Base-by-base conservation (phyloP, 2,329 filamentous ascomycete genomes). In the Didymella segeticola region DNA sequence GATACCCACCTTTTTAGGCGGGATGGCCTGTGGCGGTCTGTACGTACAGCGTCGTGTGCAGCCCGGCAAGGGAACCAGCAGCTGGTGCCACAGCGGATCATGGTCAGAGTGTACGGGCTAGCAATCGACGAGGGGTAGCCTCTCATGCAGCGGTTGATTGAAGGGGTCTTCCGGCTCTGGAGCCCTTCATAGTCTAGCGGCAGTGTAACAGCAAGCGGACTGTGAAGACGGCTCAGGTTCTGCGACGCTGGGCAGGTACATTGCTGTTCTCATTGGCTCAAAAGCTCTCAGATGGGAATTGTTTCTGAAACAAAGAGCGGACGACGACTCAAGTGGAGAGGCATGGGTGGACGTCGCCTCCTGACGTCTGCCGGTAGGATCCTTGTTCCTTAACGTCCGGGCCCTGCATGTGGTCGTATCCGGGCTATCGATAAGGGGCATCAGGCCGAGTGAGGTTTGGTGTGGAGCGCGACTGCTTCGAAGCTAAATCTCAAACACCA, bases 231-330 rank as follows among this genome's bases (percentile, higher is more conserved):
- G 53, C 36, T 56, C 38, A 52, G 47, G 51, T 46, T 45, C 37
- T 56, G 53, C 47, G 37, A 53, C 43, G 53, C 60, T 62, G 26
- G 68, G 56, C 67, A 71, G 68, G 70, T 60, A 71, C 70, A 47
- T 54, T 25, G 30, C 12, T 19, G 23, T 12, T 31, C 20, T 53
- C 39, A 72, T 70, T 70, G 67, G 69, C 52, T 53, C 23, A 45
- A 53, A 47, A 45, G 29, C 27, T 31, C 57, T 59, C 50, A 56
- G 50, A 49, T 60, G 56, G 52, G 53, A 54, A 57, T 61, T 66
- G 69, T 71, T 66, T 65, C 33, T 70, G 68, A 72, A 71, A 70
- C 68, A 58, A 57, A 56, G 56, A 60, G 60, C 49, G 59, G 60
- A 61, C 38, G 31, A 51, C 53, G 54, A 50, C 56, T 60, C 53